Evolutionary conservation across 257 asterid species (phyloP).

Genomic region (Hygrophila difformis): DNA sequence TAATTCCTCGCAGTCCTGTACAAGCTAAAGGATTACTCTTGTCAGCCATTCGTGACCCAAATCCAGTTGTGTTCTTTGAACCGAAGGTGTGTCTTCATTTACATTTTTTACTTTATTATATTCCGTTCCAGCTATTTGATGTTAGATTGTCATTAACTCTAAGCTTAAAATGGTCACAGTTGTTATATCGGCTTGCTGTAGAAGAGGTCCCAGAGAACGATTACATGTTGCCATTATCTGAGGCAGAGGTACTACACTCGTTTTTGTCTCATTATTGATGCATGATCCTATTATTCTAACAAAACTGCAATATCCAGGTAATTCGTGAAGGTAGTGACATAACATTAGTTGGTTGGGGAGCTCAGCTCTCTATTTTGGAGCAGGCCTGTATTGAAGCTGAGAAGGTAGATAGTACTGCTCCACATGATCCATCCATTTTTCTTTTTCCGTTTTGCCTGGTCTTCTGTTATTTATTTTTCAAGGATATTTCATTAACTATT

Average conservation of each 20-base stretch:
- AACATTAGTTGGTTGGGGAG: conserved; percentile 98
- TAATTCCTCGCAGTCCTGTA: conserved; percentile 87
- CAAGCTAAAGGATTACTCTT: conserved; percentile 89
- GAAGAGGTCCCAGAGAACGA: conserved; percentile 91
- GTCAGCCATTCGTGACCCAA: conserved; percentile 85
- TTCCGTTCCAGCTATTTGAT: conserved; percentile 8
- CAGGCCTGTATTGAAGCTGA: conserved; percentile 87
- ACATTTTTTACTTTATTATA: conserved; percentile 2
- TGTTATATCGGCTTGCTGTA: conserved; percentile 94
- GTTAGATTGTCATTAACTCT: not conserved
- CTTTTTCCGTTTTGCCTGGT: not conserved
- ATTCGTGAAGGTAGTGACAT: conserved; percentile 88
- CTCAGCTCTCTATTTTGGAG: conserved; percentile 80
- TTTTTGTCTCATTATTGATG: not conserved
- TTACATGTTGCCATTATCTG: conserved; percentile 83
- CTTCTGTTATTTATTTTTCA: too few relatives aligned
- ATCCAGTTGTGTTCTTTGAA: conserved; percentile 89
- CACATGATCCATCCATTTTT: not conserved
- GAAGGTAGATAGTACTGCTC: conserved; percentile 40
- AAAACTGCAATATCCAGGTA: conserved; percentile 45
- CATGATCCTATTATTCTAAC: conserved; percentile 6
- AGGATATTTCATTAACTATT: too few relatives aligned
- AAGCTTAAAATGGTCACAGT: conserved; percentile 38
- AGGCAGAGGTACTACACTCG: conserved; percentile 83
- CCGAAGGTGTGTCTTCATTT: conserved; percentile 65